Conservation (phyloP, 2,329 filamentous ascomycete species). For the Fusarium nanum region DNA sequence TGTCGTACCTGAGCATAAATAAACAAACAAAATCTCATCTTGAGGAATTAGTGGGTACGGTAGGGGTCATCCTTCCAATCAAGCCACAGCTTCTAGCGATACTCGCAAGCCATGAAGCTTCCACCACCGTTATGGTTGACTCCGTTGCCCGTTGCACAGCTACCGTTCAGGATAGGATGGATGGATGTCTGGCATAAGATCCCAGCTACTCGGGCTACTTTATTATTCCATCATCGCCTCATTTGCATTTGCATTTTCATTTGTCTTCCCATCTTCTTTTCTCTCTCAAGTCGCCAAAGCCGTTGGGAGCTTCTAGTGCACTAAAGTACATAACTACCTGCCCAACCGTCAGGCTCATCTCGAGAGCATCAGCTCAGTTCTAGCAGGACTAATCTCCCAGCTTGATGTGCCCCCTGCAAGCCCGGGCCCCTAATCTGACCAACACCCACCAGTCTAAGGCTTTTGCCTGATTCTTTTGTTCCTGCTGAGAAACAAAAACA, state of each 20-base stretch:
- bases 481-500: constrained; percentile 29
- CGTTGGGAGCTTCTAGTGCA: constrained; percentile 6
- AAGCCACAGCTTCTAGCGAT: constrained; percentile 34
- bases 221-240: constrained; percentile 40
- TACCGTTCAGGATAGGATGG: constrained; percentile 32
- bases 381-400: constrained; percentile 43
- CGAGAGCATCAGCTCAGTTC: constrained; percentile 31
- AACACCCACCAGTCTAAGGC: constrained; percentile 34
- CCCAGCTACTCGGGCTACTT: constrained; percentile 35
- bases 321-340: neutral
- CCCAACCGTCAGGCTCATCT: constrained; percentile 18
- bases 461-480: constrained; percentile 30
- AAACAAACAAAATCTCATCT: constrained; percentile 52
- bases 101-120: constrained; percentile 30
- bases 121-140: constrained; percentile 39
- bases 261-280: constrained; percentile 12
- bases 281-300: neutral
- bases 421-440: constrained; percentile 46
- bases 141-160: constrained; percentile 48
- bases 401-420: constrained; percentile 38
- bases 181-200: constrained; percentile 25
- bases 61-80: constrained; percentile 24
- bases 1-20: constrained; percentile 48
- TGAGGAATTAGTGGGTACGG: constrained; percentile 33
- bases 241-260: constrained; percentile 16